phyloP scores from a whole-genome alignment of 768 basidiomycete species.

The Russula dissimulans region DNA sequence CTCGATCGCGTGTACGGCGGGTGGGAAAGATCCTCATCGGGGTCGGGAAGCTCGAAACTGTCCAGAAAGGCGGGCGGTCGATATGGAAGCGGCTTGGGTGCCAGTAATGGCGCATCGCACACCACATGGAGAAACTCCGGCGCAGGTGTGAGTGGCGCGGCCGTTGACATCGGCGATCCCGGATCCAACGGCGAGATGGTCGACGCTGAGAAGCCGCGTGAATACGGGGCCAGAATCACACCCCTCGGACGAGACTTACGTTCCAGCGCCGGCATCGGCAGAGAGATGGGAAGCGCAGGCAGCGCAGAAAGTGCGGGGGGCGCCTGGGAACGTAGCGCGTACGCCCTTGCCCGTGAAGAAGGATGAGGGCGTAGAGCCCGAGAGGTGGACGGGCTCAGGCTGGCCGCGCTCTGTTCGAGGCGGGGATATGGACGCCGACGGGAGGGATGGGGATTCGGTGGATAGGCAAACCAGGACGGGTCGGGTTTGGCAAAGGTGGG shows the following conservation, averaged over 20 bases:
- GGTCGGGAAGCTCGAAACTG: conserved; percentile 53
- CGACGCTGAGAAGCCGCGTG: conserved; percentile 23
- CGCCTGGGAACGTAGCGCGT: not conserved
- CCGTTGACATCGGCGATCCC: conserved; percentile 24
- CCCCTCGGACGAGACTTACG: conserved; percentile 24
- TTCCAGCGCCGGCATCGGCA: conserved; percentile 11
- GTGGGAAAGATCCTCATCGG: conserved; percentile 60
- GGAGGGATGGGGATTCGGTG: not conserved
- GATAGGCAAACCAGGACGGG: conserved; percentile 1
- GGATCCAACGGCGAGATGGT: conserved; percentile 36
- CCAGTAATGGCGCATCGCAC: conserved; percentile 59
- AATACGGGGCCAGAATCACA: not conserved
- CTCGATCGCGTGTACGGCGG: conserved; percentile 52
- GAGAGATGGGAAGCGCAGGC: conserved; percentile 1
- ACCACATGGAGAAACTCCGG: conserved; percentile 38
- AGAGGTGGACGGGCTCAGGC: not conserved
- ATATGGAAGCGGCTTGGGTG: conserved; percentile 60
- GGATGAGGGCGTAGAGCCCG: not conserved
- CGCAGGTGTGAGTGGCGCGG: conserved; percentile 23
- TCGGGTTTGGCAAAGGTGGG: conserved; percentile 9
- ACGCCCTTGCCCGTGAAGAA: not conserved
- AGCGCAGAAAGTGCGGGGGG: conserved; percentile 1
- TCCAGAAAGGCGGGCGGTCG: conserved; percentile 62
- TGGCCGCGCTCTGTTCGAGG: not conserved
- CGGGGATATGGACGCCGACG: not conserved